A percentile compares a stretch with the other conserved stretches of the same genome.
These are phyloP conservation scores for Macaranga tanarius DNA, from an alignment of 441 rosid species.

Conservation along the genomic window DNA sequence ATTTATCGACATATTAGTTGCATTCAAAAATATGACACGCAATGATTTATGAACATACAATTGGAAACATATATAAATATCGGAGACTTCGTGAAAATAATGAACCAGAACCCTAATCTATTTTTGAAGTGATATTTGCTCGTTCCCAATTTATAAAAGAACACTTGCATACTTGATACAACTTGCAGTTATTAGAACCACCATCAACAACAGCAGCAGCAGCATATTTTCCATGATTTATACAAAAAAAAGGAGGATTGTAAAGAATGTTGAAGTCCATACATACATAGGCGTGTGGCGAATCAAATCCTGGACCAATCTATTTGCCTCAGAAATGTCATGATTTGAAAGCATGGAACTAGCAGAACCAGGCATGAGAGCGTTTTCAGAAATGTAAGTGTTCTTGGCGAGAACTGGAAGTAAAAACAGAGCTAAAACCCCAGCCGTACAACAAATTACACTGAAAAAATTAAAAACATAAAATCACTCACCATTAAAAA, in stretches of 20 bases:
- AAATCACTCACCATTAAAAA: not conserved
- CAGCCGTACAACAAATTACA: conserved; percentile 68
- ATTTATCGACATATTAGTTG: not conserved
- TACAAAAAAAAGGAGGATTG: too few relatives aligned
- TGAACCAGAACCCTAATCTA: not conserved
- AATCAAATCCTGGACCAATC: conserved; percentile 59
- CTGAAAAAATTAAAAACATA: conserved; percentile 30
- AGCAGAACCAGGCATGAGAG: conserved; percentile 98
- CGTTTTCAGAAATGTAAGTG: conserved; percentile 93
- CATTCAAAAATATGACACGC: too few relatives aligned
- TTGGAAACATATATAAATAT: too few relatives aligned
- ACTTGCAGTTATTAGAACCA: too few relatives aligned
- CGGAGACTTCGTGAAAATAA: not conserved
- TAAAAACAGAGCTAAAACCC: conserved; percentile 65
- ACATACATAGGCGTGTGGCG: conserved; percentile 56
- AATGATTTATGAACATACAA: too few relatives aligned
- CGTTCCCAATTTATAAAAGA: too few relatives aligned
- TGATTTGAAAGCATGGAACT: conserved; percentile 73
- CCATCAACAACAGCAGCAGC: too few relatives aligned
- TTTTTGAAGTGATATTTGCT: not conserved
- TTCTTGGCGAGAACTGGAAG: conserved; percentile 87
- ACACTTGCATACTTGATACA: too few relatives aligned
- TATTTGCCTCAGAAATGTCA: conserved; percentile 62
- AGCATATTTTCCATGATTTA: too few relatives aligned
- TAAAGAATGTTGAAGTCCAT: not conserved